Base-by-base conservation (phyloP, 768 basidiomycete genomes). In the Lactarius sp. region DNA sequence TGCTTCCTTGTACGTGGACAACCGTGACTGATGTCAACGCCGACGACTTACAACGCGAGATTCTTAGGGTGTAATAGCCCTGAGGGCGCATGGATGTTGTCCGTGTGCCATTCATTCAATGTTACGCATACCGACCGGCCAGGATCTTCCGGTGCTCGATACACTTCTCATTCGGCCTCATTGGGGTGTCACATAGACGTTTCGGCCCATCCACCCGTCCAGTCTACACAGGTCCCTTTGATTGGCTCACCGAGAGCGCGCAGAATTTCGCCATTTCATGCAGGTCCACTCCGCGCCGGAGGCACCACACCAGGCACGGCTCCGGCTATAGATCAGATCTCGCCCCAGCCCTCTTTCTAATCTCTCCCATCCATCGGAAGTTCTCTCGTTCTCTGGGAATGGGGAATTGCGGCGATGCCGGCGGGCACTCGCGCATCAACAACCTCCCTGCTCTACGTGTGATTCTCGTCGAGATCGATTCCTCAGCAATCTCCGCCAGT, bases 311-410 rank as follows among this genome's bases (percentile, higher is more conserved):
- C 33, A 41, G 51, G 51, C 51, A 44, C 41, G 1, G 14, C 31
- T 41, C 41, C 41, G 59, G 42, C 51, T 47, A 57, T 46, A 56
- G 42, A 57, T 57, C n/a, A 20, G 59, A 53, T 60, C 52, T 60
- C 33, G 18, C 36, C 20, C n/a, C 33, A 16, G 7, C 16, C 49
- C 59, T 6, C 8, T 22, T 52, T 52, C 33, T 13, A 18, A 18
- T 18, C 50, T 14, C 42, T 22, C 52, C 33, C 27, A 22, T 22
- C 18, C 42, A 36, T 44, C 34, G 14, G 42, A n/a, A 52, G 20
- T 9, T 13, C 41, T 16, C 9, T 52, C 14, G 31, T 53, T 53
- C 34, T 37, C 34, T 52, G 6, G 13, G 41, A 13, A 31, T 44
- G 42, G 5, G 16, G 42, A 41, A 10, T 56, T 44, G 42, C 42